phyloP scores from a whole-genome alignment of 352 stramenopile genomes.

The Phytopythium sindhum region DNA sequence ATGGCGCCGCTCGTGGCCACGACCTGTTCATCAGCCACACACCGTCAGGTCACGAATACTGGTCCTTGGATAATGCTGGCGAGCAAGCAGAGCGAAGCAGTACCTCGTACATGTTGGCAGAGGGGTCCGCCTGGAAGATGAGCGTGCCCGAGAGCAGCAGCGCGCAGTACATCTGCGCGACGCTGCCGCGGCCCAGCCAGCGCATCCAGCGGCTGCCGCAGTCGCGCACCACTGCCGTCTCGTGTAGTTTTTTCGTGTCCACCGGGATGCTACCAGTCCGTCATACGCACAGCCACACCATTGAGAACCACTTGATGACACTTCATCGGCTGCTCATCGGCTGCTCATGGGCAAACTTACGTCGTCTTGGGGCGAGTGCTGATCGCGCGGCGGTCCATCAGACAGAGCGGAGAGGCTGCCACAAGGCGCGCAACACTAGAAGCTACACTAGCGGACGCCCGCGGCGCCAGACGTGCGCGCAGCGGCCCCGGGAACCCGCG shows the following conservation, averaged over 20 bases:
- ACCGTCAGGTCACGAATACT: too few species aligned
- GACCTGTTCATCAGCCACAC: constrained; percentile 20
- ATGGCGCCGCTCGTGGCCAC: constrained; percentile 50
- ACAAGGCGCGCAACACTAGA: not conserved
- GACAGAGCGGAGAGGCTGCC: not conserved
- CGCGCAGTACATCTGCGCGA: constrained; percentile 75
- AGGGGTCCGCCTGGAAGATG: constrained; percentile 51
- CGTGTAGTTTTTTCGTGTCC: constrained; percentile 39
- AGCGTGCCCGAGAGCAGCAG: constrained; percentile 61
- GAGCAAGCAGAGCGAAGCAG: not conserved
- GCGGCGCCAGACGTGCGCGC: not conserved
- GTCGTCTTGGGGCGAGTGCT: constrained; percentile 21
- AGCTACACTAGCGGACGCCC: not conserved
- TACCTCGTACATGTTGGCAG: constrained; percentile 54
- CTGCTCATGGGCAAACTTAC: too few species aligned
- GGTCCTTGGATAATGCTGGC: too few species aligned
- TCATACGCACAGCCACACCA: not conserved
- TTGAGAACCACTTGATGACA: not conserved
- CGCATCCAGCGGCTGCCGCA: constrained; percentile 46
- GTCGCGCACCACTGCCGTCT: constrained; percentile 49
- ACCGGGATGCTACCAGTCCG: constrained; percentile 28
- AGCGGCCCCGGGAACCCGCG: not conserved
- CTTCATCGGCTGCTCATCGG: too few species aligned
- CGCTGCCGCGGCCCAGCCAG: constrained; percentile 55
- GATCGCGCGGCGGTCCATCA: constrained; percentile 4